Evolutionary conservation across 2,329 filamentous ascomycete genomes (phyloP).

Genomic region (Calonectria hawksworthii): DNA sequence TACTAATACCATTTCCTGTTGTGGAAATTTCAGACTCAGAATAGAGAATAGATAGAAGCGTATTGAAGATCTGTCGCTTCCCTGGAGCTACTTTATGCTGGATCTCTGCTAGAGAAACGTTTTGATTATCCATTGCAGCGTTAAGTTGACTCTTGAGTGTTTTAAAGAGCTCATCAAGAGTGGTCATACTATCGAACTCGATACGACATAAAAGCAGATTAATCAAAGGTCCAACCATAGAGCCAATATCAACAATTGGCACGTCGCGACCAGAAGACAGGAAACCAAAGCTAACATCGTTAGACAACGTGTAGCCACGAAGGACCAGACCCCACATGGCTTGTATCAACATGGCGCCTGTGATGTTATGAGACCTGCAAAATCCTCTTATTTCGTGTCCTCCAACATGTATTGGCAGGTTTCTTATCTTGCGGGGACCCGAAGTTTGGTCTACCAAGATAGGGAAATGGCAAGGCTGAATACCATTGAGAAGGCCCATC

Average conservation of each 20-base stretch:
- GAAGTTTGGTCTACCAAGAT: neutral
- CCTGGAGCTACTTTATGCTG: constrained; percentile 4
- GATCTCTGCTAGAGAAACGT: neutral
- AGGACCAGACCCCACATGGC: constrained; percentile 11
- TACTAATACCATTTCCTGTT: neutral
- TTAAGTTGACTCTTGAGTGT: constrained; percentile 4
- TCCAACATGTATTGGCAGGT: neutral
- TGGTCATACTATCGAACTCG: constrained; percentile 41
- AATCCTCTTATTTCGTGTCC: neutral
- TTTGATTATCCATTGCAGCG: constrained; percentile 12
- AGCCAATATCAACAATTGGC: constrained; percentile 35
- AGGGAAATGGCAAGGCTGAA: constrained; percentile 13
- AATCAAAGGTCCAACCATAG: constrained; percentile 42
- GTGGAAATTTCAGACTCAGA: neutral
- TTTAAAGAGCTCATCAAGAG: constrained; percentile 39
- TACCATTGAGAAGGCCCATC: neutral
- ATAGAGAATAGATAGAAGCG: constrained; percentile 7
- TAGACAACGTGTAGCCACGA: neutral
- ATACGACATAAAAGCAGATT: constrained; percentile 29
- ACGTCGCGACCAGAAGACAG: constrained; percentile 21
- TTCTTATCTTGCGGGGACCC: neutral
- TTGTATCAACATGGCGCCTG: constrained; percentile 11
- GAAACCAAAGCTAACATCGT: constrained; percentile 16
- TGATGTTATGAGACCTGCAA: constrained; percentile 4
- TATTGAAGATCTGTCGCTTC: constrained; percentile 14